phyloP scores from a whole-genome alignment of 2,329 filamentous ascomycete species.

The Fusarium falciforme region DNA sequence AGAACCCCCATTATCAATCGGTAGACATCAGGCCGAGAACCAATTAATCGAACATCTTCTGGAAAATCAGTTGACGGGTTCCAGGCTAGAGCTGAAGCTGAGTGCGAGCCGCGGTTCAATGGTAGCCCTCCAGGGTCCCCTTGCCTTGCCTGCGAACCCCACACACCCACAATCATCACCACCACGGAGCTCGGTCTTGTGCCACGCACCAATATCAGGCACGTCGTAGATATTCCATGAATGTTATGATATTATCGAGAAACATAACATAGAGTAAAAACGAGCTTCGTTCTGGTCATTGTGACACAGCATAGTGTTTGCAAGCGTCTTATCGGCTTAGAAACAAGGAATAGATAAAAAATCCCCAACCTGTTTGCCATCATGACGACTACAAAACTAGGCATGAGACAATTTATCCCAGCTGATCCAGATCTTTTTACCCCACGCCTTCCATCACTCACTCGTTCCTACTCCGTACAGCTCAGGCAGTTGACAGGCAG shows the following conservation, averaged over 20 bases:
- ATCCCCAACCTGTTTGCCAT: background rate
- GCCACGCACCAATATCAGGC: slow-evolving; percentile 11
- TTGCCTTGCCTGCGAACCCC: slow-evolving; percentile 2
- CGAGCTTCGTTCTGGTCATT: background rate
- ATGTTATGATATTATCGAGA: background rate
- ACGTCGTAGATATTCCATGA: background rate
- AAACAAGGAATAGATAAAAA: background rate
- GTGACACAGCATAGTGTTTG: background rate
- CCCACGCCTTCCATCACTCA: background rate
- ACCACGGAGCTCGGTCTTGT: background rate
- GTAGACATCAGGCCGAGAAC: background rate
- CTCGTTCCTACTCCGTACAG: background rate
- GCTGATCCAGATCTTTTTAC: background rate
- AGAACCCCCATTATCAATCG: background rate
- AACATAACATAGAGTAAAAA: background rate
- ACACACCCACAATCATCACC: slow-evolving; percentile 1
- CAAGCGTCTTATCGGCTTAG: background rate
- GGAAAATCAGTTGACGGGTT: background rate
- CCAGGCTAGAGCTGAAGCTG: background rate
- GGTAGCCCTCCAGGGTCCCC: slow-evolving; percentile 1
- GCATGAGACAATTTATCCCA: background rate
- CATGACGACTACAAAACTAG: background rate
- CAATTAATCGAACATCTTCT: background rate
- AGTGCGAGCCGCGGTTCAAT: slow-evolving; percentile 7
- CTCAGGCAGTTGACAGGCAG: slow-evolving; percentile 2